Base-by-base conservation (phyloP, 148 eudicot genomes). In the Simmondsia chinensis region DNA sequence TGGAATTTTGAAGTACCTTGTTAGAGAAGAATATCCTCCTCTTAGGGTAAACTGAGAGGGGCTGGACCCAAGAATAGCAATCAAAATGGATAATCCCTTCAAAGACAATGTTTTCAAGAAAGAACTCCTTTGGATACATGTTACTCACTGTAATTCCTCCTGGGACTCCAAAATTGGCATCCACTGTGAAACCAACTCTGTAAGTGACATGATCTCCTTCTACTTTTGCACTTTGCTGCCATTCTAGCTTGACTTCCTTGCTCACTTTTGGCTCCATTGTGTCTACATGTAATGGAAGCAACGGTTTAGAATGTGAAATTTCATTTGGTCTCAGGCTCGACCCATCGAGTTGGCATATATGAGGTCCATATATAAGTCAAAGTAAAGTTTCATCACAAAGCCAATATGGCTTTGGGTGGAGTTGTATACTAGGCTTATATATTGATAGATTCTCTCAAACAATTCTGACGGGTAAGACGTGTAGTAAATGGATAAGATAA, bases 31-130 rank as follows among this genome's bases (percentile, higher is more conserved):
- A 27, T 4, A 51, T 39, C n/a, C 37, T 19, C 14, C 33, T 39
- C 9, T 54, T 19, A 6, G 46, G 56, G 16, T 39, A 21, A 18
- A 28, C 33, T 6, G 17, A 9, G 20, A 6, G 20, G 12, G 37
- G 20, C 11, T 46, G 50, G 19, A 52, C n/a, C 56, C 56, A 52
- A 16, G 56, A 52, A 16, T 38, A 38, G 33, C 46, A 40, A 5
- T 40, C 26, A 20, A 52, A 52, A 4, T 27, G n/a, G 12, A 28
- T n/a, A 39, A 27, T 7, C n/a, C 46, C 56, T 19, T 52, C 26
- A 20, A 52, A 29, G 15, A 1, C 20, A 39, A 52, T 39, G 20
- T 17, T 18, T 10, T 27, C 46, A n/a, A 52, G 20, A 34, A 26
- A 38, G 33, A 52, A 52, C 35, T 52, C 56, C 12, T 52, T 26